These are phyloP conservation scores for Arctostaphylos glauca DNA, from an alignment of 148 eudicot genomes.

Conservation along the genomic window DNA sequence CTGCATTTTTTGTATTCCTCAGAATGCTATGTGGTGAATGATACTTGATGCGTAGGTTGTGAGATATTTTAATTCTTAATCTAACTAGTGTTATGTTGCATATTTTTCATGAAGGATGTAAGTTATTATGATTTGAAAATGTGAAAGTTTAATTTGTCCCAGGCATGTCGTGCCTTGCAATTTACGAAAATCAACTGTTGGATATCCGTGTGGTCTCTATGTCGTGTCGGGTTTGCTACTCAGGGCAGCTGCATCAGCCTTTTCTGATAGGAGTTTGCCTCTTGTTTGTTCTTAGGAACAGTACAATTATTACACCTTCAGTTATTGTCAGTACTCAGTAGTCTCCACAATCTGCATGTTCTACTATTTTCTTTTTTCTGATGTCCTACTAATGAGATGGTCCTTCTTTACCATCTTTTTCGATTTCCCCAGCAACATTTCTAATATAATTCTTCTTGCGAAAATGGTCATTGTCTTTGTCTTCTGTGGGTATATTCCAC, in stretches of 20 bases:
- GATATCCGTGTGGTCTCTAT: background rate
- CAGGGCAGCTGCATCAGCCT: background rate
- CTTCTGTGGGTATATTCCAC: slow-evolving; percentile 1
- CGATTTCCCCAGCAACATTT: background rate
- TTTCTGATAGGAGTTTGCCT: background rate
- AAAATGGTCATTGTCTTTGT: background rate
- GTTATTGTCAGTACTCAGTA: background rate
- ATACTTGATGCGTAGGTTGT: background rate
- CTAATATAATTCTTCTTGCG: background rate
- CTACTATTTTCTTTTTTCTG: background rate
- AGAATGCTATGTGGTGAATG: background rate
- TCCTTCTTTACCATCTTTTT: background rate
- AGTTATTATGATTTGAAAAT: background rate
- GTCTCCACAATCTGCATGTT: background rate
- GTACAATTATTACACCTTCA: background rate
- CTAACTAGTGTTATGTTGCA: background rate
- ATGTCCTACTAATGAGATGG: background rate
- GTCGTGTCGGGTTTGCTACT: background rate
- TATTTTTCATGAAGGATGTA: background rate
- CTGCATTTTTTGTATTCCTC: background rate
- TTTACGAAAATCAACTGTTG: background rate
- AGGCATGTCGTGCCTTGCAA: background rate
- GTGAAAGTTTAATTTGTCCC: background rate
- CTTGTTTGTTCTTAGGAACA: background rate
- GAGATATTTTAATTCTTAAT: background rate